Evolutionary conservation across 352 stramenopile species (phyloP), one percentile per base, ranked within the genome.

Genomic region (Phytophthora pisi): DNA sequence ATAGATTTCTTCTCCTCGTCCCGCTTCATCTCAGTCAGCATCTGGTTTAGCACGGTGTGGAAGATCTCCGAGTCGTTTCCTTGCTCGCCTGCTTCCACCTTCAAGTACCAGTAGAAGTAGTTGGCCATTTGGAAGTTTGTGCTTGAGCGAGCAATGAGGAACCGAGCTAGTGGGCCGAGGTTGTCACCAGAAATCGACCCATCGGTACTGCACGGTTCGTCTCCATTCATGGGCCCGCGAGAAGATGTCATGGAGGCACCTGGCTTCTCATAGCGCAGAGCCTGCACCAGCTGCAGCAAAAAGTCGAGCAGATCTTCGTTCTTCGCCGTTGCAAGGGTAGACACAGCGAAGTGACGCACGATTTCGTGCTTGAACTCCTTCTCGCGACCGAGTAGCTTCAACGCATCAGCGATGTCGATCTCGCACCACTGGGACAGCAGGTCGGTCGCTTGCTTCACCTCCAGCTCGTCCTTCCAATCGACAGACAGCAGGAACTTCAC

Each of bases 401-500:
- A 75, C 1, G 98, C 97, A 74, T 99, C 98, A 1, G 97, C 97
- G 20, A 99, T 98, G 66, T 99, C 96, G 63, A 99, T 95, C 63
- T 98, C 75, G 92, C 85, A 89, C 87, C 88, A 96, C 42, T 93
- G 84, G 28, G 84, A 79, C 45, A 95, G 59, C 54, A 97, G 46
- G 64, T 96, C 86, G 0, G 82, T 91, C 3, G 84, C 84, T 82
- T 99, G 97, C 26, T 98, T 96, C 23, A 99, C 97, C 75, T 99
- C 98, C 18, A 89, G 90, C 71, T 99, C 96, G 36, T 98, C 93
- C 54, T 97, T 97, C 97, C 97, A 99, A 81, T 99, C 96, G 6
- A 99, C 97, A 9, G 92, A 97, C 5, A 99, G 77, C 4, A 99
- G 72, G 74, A 99, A 99, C 69, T 99, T 99, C 23, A 98, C 97